Base-by-base conservation (phyloP, 306 rosid species). In the Psophocarpus tetragonolobus region DNA sequence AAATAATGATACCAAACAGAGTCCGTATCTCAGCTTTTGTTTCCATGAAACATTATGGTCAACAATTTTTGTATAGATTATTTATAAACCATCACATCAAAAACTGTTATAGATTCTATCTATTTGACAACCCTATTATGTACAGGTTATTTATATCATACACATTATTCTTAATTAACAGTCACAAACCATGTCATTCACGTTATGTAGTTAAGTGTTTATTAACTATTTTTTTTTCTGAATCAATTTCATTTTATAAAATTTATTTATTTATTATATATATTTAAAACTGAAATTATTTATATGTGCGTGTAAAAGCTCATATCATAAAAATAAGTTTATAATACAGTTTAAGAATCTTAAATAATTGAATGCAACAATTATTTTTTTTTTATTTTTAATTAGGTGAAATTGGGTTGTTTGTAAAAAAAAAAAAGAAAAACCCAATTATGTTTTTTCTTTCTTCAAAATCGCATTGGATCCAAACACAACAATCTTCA, bases 1-100 rank as follows among this genome's bases (percentile, higher is more conserved):
- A 60, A 20, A 18, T 17, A 18, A 20, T 32, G 10, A 71, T 30
- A 50, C 29, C 45, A 48, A 3, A 14, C 42, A 47, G 11, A 29
- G 45, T 48, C 29, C 47, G 35, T 32, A 71, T 71, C 64, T 32
- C 35, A 32, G 7, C 47, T 71, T 71, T 35, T 53, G 66, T 53
- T 23, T 53, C 1, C 26, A 8, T 21, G 21, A 72, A 33, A 6
- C 32, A 8, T 71, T 8, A 20, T 35, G 36, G 23, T 39, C 29
- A 57, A 27, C 29, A 73, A 58, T 29, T 73, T 73, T n/a, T 26
- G 68, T 21, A 71, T 21, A 71, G 38, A 54, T 72, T 73, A 73
- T 73, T 73, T 9, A 41, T 6, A 56, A 27, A 57, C 42, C 56
- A 73, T 74, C 69, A 58, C 70, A 58, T 74, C 69, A 57, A 74